Evolutionary conservation across 306 rosid genomes (phyloP).

Genomic region (Sindora glabra): DNA sequence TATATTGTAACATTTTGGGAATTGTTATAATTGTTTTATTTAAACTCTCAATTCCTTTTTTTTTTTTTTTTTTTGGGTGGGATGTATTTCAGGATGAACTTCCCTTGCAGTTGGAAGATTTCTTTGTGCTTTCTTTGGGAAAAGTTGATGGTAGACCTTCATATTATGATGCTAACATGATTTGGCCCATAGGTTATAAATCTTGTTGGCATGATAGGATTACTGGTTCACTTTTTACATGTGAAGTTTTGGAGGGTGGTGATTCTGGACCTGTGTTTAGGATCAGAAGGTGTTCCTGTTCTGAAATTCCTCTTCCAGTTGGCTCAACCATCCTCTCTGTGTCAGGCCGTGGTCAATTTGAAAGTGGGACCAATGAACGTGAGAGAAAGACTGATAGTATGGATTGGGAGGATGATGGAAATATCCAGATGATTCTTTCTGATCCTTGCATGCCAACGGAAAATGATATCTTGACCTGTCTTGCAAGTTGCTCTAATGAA

Average conservation of each 20-base stretch:
- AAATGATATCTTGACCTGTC: conserved; percentile 65
- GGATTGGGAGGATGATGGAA: conserved; percentile 39
- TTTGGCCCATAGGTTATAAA: conserved; percentile 74
- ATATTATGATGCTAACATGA: conserved; percentile 53
- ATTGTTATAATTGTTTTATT: neutral
- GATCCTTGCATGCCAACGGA: conserved; percentile 60
- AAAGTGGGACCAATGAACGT: conserved; percentile 32
- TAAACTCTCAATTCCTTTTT: conserved; percentile 17
- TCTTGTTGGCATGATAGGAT: conserved; percentile 92
- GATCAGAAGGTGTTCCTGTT: conserved; percentile 73
- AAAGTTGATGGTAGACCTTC: conserved; percentile 71
- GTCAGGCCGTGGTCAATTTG: conserved; percentile 28
- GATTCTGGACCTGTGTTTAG: conserved; percentile 84
- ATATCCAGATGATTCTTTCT: conserved; percentile 54
- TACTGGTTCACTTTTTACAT: conserved; percentile 77
- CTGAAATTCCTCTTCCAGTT: conserved; percentile 44
- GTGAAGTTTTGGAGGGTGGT: conserved; percentile 83
- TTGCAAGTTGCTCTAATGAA: conserved; percentile 33
- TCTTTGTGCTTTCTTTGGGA: conserved; percentile 80
- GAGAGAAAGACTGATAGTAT: conserved; percentile 21
- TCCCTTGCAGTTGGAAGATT: conserved; percentile 88
- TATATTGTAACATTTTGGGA: neutral
- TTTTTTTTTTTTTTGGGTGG: conserved; percentile 26
- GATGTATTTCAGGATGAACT: conserved; percentile 84
- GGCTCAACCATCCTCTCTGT: conserved; percentile 55